Percentiles rank a stretch among this genome's conserved stretches.
Evolutionary conservation across 441 rosid species (phyloP).

Genomic region (Croton setiger): DNA sequence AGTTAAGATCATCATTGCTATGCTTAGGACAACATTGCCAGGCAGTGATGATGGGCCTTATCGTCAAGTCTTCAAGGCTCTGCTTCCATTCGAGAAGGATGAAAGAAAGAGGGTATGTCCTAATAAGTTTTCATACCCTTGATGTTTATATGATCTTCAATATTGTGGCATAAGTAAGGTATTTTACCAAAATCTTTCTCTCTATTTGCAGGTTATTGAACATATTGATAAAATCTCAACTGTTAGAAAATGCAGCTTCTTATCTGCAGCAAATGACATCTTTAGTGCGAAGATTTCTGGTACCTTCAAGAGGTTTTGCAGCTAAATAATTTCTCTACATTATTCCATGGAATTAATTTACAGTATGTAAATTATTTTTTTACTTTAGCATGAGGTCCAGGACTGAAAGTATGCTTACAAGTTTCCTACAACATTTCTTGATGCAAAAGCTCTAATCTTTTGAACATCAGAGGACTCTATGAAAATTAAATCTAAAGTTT

Average conservation of each 20-base stretch:
- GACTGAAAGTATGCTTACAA: neutral
- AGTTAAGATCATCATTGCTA: conserved; percentile 68
- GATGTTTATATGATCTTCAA: conserved; percentile 6
- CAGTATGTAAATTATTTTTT: neutral
- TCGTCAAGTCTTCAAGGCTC: conserved; percentile 84
- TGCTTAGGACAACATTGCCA: conserved; percentile 76
- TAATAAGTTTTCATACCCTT: conserved; percentile 7
- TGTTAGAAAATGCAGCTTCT: conserved; percentile 71
- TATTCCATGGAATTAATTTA: conserved; percentile 6
- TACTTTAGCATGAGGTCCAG: neutral
- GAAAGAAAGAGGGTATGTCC: conserved; percentile 71
- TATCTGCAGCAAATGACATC: conserved; percentile 74
- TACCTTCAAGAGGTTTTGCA: conserved; percentile 83
- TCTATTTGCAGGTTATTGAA: conserved; percentile 58
- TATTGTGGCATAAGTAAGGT: neutral
- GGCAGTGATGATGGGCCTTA: conserved; percentile 79
- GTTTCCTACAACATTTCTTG: neutral
- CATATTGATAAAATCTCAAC: conserved; percentile 76
- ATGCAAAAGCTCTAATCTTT: neutral
- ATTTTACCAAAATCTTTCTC: conserved; percentile 12
- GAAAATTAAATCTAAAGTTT: too few species aligned
- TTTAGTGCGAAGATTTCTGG: conserved; percentile 94
- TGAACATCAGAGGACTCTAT: neutral
- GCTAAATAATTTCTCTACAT: conserved; percentile 23
- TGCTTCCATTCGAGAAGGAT: conserved; percentile 83